A percentile compares a stretch with the other conserved stretches of the same genome.
These are phyloP conservation scores for Xylogone sp. DNA, from an alignment of 2,329 filamentous ascomycete species.

Conservation along the genomic window DNA sequence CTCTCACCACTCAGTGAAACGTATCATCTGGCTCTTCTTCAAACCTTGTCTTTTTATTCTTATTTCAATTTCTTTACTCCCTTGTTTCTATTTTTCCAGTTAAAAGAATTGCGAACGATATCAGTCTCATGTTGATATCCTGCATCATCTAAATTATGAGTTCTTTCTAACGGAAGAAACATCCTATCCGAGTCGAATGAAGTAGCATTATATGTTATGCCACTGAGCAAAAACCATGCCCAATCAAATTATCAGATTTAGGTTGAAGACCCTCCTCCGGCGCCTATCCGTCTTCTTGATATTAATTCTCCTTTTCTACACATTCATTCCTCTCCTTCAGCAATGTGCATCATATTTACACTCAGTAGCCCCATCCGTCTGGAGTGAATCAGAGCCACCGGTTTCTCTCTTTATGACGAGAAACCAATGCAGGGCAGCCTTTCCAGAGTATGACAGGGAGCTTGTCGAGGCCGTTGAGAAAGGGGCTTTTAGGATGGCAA, in stretches of 20 bases:
- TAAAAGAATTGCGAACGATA: too few relatives aligned
- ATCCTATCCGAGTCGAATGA: too few relatives aligned
- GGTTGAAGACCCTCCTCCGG: neutral
- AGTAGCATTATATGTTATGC: too few relatives aligned
- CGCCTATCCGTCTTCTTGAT: neutral
- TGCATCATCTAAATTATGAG: too few relatives aligned
- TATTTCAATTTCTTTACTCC: too few relatives aligned
- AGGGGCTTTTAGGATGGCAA: conserved; percentile 38
- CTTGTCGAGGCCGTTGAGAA: conserved; percentile 41
- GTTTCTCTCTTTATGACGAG: conserved; percentile 30
- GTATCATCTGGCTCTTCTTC: too few relatives aligned
- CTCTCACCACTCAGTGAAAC: neutral
- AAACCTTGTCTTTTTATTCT: too few relatives aligned
- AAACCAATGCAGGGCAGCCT: conserved; percentile 38
- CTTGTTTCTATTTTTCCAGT: too few relatives aligned
- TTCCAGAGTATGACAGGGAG: conserved; percentile 43
- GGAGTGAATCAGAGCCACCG: neutral
- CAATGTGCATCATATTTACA: neutral
- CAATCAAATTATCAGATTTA: neutral
- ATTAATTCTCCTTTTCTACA: neutral
- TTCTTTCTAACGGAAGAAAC: too few relatives aligned
- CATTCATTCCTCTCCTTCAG: neutral
- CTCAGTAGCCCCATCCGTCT: neutral
- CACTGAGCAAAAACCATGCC: neutral
- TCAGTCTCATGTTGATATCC: too few relatives aligned